Percentiles rank a stretch among this genome's conserved stretches.
phyloP scores from a whole-genome alignment of 192 early-diverging fungal genomes.

The Coemansia sp. region DNA sequence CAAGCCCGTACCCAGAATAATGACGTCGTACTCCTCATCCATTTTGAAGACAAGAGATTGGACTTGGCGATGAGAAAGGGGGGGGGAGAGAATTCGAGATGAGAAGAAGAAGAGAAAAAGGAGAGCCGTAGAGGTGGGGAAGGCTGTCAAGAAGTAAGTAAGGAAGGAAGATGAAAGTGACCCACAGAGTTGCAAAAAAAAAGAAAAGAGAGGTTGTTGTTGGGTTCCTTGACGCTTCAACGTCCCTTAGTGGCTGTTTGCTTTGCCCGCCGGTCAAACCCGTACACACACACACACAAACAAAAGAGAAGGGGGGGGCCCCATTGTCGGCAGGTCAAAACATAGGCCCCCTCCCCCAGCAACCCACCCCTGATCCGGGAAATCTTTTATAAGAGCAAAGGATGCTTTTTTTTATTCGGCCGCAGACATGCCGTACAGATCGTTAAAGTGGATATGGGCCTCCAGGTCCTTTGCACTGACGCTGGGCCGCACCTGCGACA shows the following conservation, averaged over 20 bases:
- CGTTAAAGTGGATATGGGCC: conserved; percentile 67
- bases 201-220: not conserved
- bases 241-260: not conserved
- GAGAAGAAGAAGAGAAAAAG: conserved; percentile 1
- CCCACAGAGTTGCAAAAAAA: not conserved
- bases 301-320: not conserved
- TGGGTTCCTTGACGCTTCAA: not conserved
- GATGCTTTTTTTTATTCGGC: not conserved
- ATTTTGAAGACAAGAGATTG: conserved; percentile 16
- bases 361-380: too few species aligned
- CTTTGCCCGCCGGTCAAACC: too few species aligned
- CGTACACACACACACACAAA: conserved; percentile 4
- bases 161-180: not conserved
- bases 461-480: conserved; percentile 77
- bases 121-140: too few species aligned
- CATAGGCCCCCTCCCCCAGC: not conserved
- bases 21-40: conserved; percentile 87
- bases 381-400: too few species aligned
- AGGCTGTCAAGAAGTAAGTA: too few species aligned
- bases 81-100: not conserved
- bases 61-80: not conserved
- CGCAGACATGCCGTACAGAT: conserved; percentile 58
- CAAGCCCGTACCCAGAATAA: conserved; percentile 83
- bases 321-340: not conserved
- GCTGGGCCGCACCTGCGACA: conserved; percentile 78